Percentiles rank a stretch among this genome's conserved stretches.
Conservation (phyloP, 164 flowering plant species). For the Vitis riparia region DNA sequence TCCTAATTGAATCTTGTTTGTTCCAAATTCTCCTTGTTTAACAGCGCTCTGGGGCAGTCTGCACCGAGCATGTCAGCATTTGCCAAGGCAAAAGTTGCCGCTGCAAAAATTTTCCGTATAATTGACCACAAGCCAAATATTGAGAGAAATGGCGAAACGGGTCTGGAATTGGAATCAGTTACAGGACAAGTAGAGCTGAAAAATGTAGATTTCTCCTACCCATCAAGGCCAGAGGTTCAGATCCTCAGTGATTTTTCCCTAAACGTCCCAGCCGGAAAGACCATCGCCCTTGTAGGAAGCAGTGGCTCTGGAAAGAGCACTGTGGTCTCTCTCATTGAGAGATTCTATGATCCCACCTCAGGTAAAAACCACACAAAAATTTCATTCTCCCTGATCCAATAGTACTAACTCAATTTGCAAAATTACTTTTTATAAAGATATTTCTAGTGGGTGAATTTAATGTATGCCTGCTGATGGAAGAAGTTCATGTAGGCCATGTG, state of each 20-base stretch:
- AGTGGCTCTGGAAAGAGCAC: slow-evolving; percentile 97
- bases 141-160: slow-evolving; percentile 60
- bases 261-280: slow-evolving; percentile 76
- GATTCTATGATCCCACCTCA: slow-evolving; percentile 82
- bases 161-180: slow-evolving; percentile 67
- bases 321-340: slow-evolving; percentile 83
- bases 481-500: not conserved
- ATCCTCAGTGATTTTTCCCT: slow-evolving; percentile 63
- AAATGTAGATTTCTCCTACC: slow-evolving; percentile 72
- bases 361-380: slow-evolving; percentile 34
- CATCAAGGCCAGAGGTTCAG: slow-evolving; percentile 68
- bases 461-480: not conserved
- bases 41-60: slow-evolving; percentile 85
- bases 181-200: slow-evolving; percentile 78
- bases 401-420: not conserved
- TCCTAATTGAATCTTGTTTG: not conserved
- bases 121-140: slow-evolving; percentile 83
- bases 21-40: slow-evolving; percentile 10
- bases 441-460: not conserved
- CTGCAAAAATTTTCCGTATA: slow-evolving; percentile 72
- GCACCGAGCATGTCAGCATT: slow-evolving; percentile 91
- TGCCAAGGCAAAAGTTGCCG: slow-evolving; percentile 91
- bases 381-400: not conserved
- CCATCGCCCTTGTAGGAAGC: slow-evolving; percentile 88
- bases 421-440: not conserved